Evolutionary conservation across 23 red algal genomes (phyloP).

Genomic region (Pyropia yezoensis): DNA sequence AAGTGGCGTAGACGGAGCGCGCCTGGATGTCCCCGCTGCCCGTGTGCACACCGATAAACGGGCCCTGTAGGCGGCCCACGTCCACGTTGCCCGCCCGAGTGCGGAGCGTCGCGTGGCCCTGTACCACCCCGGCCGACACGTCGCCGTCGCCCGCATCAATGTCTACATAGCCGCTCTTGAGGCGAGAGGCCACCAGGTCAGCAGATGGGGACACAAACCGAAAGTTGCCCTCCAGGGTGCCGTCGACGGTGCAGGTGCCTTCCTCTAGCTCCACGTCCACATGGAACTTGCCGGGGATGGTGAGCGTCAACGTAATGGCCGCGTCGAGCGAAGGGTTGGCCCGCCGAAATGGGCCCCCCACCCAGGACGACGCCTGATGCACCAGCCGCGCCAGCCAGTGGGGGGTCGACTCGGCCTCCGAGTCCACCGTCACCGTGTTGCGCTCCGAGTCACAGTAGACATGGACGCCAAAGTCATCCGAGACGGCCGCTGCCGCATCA

Average conservation of each 20-base stretch:
- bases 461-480: too few species aligned
- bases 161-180: constrained; percentile 12
- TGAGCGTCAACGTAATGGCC: constrained; percentile 1
- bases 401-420: too few species aligned
- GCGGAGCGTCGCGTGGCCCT: constrained; percentile 21
- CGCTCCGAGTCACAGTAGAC: too few species aligned
- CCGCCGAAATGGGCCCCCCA: constrained; percentile 1
- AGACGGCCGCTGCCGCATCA: too few species aligned
- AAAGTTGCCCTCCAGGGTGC: constrained; percentile 54
- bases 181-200: constrained; percentile 1
- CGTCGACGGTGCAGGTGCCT: constrained; percentile 17
- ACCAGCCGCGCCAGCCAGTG: constrained; percentile 8
- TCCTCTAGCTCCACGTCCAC: constrained; percentile 22
- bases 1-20: constrained; percentile 13
- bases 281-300: constrained; percentile 30
- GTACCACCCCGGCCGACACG: constrained; percentile 2
- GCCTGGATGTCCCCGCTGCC: constrained; percentile 12
- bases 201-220: constrained; percentile 8
- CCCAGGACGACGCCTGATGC: background rate
- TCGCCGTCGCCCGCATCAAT: constrained; percentile 19
- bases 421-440: too few species aligned
- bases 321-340: background rate
- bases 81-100: constrained; percentile 8
- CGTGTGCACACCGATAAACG: background rate
- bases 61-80: constrained; percentile 5